Evolutionary conservation across 371 early-diverging fungal species (phyloP).

Genomic region (Mortierella sp.): DNA sequence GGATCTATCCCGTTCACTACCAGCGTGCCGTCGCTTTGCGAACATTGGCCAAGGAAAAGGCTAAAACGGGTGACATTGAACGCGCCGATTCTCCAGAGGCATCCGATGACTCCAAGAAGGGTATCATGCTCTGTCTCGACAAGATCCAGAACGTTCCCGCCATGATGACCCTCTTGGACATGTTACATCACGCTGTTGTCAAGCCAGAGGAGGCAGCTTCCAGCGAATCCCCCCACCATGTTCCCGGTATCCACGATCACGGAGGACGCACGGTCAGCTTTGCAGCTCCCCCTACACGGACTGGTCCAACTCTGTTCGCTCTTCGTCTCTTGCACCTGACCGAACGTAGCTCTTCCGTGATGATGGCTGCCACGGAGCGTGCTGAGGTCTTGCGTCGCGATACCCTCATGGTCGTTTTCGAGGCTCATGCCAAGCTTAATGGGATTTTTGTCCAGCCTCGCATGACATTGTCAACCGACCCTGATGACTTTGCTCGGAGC

Average conservation of each 20-base stretch:
- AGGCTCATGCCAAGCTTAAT: conserved; percentile 82
- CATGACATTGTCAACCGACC: conserved; percentile 56
- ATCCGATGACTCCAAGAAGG: conserved; percentile 11
- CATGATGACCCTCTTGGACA: conserved; percentile 72
- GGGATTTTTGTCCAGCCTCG: conserved; percentile 60
- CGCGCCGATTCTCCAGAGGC: not conserved
- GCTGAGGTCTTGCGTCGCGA: conserved; percentile 71
- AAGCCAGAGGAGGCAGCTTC: not conserved
- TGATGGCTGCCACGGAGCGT: conserved; percentile 74
- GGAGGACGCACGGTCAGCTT: conserved; percentile 10
- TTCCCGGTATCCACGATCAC: conserved; percentile 3
- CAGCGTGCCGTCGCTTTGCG: conserved; percentile 54
- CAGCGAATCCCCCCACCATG: conserved; percentile 2
- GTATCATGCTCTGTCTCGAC: conserved; percentile 73
- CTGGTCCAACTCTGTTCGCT: conserved; percentile 51
- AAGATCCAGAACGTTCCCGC: conserved; percentile 76
- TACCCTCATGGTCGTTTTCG: conserved; percentile 80
- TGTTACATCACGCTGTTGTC: conserved; percentile 30
- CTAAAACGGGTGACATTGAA: conserved; percentile 24
- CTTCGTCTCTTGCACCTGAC: conserved; percentile 80
- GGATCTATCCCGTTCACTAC: conserved; percentile 70
- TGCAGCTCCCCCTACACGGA: conserved; percentile 11
- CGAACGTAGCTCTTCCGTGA: conserved; percentile 79
- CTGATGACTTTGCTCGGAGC: conserved; percentile 67
- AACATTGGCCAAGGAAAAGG: conserved; percentile 24